These are phyloP conservation scores for Brettanomyces nanus DNA, from an alignment of 805 yeast genomes.

Conservation along the genomic window DNA sequence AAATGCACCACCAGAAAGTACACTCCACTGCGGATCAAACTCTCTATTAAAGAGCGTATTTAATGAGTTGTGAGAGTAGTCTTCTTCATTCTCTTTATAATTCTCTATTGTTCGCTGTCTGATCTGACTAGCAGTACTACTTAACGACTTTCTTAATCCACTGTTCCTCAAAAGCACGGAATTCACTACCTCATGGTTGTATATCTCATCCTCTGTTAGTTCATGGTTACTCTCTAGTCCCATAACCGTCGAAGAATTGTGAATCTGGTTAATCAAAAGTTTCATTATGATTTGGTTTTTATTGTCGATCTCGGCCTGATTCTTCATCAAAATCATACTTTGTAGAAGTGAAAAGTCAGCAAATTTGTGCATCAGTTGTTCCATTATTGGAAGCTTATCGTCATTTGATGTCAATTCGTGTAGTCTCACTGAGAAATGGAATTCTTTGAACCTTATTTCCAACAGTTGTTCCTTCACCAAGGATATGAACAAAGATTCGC, in stretches of 20 bases:
- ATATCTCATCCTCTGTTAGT: conserved; percentile 12
- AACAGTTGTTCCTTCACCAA: background rate
- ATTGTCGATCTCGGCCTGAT: conserved; percentile 10
- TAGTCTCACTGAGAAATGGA: conserved; percentile 1
- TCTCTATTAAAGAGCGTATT: background rate
- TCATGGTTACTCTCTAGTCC: background rate
- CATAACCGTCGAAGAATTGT: conserved; percentile 12
- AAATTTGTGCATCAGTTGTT: conserved; percentile 4
- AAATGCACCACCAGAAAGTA: background rate
- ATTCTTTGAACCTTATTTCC: background rate
- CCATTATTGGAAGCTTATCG: background rate
- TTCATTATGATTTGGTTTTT: conserved; percentile 18
- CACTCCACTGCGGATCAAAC: conserved; percentile 1
- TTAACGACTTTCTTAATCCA: conserved; percentile 8
- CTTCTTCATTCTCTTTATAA: background rate
- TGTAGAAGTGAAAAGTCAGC: conserved; percentile 8
- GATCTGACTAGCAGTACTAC: conserved; percentile 6
- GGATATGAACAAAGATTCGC: background rate
- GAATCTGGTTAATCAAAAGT: conserved; percentile 15
- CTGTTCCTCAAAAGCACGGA: conserved; percentile 12
- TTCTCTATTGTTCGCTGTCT: background rate
- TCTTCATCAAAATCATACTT: conserved; percentile 6
- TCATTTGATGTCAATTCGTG: background rate
- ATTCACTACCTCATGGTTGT: conserved; percentile 12
- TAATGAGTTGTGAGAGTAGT: background rate